Conservation (phyloP, 2,329 filamentous ascomycete genomes). For the Phyllosticta citrichinensis region DNA sequence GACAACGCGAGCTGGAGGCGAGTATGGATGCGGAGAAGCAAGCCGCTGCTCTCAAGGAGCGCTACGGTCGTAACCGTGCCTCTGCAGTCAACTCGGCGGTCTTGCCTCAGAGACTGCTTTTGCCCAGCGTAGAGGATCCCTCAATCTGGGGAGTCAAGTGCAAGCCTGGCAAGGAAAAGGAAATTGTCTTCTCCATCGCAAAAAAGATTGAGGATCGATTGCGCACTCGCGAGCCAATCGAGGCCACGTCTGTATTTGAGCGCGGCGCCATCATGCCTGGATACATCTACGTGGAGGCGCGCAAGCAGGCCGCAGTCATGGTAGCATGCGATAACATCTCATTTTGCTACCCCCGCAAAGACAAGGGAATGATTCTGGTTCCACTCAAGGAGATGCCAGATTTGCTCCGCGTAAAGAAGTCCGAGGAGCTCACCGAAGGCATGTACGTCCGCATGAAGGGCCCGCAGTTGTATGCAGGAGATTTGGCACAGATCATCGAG, state of each 20-base stretch:
- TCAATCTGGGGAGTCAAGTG: conserved; percentile 92
- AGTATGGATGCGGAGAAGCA: conserved; percentile 91
- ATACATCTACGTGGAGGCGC: conserved; percentile 90
- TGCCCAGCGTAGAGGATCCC: conserved; percentile 90
- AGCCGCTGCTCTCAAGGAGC: conserved; percentile 73
- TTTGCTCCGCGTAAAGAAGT: conserved; percentile 69
- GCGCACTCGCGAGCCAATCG: conserved; percentile 67
- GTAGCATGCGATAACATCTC: conserved; percentile 73
- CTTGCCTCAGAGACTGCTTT: conserved; percentile 73
- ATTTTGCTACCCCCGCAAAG: conserved; percentile 72
- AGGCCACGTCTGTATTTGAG: conserved; percentile 86
- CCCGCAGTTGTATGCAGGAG: conserved; percentile 70
- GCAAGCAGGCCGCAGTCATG: conserved; percentile 75
- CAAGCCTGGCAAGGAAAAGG: conserved; percentile 90
- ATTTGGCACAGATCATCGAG: conserved; percentile 85
- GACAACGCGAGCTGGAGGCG: conserved; percentile 75
- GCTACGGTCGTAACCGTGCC: conserved; percentile 71
- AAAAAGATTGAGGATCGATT: conserved; percentile 76
- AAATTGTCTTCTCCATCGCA: conserved; percentile 79
- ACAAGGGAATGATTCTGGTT: conserved; percentile 71
- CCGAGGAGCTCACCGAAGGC: conserved; percentile 78
- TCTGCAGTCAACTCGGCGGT: conserved; percentile 62
- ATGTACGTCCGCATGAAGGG: conserved; percentile 85
- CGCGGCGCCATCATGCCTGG: conserved; percentile 78
- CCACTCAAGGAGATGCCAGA: conserved; percentile 98